Conservation (phyloP, 2,329 filamentous ascomycete genomes). For the Alternaria brassicicola region DNA sequence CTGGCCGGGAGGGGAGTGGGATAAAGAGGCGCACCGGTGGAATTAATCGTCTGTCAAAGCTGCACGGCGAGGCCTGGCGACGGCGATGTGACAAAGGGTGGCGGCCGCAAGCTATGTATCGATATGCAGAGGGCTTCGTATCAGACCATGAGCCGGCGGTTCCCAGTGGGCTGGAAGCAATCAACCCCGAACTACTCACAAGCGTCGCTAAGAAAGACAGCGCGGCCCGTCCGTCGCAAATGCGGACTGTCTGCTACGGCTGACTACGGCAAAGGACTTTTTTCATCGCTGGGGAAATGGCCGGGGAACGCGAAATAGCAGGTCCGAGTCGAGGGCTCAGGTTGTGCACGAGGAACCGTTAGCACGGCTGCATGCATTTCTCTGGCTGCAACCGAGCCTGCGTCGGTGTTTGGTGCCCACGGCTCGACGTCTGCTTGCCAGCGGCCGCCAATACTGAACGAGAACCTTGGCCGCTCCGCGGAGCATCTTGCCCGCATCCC, state of each 20-base stretch:
- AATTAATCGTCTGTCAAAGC: conserved; percentile 5
- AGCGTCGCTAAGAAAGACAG: conserved; percentile 31
- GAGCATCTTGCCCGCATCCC: conserved; percentile 3
- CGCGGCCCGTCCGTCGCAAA: conserved; percentile 30
- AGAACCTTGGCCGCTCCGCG: conserved; percentile 13
- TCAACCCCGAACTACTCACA: conserved; percentile 37
- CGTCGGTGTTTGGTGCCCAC: conserved; percentile 15
- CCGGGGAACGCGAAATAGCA: conserved; percentile 12
- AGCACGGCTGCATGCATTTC: conserved; percentile 22
- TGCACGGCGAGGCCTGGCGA: conserved; percentile 16
- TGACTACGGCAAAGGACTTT: conserved; percentile 13
- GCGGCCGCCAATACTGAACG: conserved; percentile 18
- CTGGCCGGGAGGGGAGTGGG: conserved; percentile 12
- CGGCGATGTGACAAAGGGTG: conserved; percentile 16
- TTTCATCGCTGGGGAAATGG: background rate
- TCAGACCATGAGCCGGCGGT: conserved; percentile 27
- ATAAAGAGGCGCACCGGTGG: background rate
- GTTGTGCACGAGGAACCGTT: conserved; percentile 11
- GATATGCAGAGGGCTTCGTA: conserved; percentile 11
- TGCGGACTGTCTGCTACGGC: conserved; percentile 16
- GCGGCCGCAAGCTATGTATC: conserved; percentile 30
- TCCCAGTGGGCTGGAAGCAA: conserved; percentile 38
- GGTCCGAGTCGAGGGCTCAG: conserved; percentile 5
- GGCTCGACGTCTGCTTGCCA: conserved; percentile 16
- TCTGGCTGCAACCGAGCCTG: conserved; percentile 16